phyloP scores from a whole-genome alignment of 768 basidiomycete species.

The Kwoniella newhampshirensis region DNA sequence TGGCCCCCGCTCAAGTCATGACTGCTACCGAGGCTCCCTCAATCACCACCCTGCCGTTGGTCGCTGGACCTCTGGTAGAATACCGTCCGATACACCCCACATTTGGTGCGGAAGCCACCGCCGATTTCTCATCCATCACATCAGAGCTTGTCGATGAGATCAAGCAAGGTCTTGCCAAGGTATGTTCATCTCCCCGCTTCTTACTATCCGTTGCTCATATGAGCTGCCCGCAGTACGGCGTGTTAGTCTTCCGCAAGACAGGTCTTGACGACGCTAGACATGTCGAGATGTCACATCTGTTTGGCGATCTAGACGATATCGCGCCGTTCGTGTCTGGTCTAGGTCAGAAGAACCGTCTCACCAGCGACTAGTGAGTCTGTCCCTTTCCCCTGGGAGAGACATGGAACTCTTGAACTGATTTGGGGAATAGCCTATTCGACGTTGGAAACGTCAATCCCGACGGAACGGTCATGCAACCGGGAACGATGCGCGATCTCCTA shows the following conservation, averaged over 20 bases:
- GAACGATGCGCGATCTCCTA: slow-evolving; percentile 8
- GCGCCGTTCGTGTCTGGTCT: slow-evolving; percentile 20
- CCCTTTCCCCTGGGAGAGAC: neutral
- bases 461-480: slow-evolving; percentile 20
- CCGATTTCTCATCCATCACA: slow-evolving; percentile 21
- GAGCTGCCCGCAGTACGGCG: slow-evolving; percentile 15
- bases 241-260: slow-evolving; percentile 23
- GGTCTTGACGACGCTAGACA: slow-evolving; percentile 22
- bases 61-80: no score
- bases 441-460: slow-evolving; percentile 28
- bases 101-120: slow-evolving; percentile 21
- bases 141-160: slow-evolving; percentile 32
- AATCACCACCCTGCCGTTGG: no score
- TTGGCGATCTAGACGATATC: slow-evolving; percentile 28
- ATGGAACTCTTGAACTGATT: neutral
- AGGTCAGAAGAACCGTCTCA: slow-evolving; percentile 25
- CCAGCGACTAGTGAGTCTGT: slow-evolving; percentile 20
- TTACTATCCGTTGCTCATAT: no score
- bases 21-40: slow-evolving; percentile 53
- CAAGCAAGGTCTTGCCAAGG: slow-evolving; percentile 31
- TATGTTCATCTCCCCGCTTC: neutral
- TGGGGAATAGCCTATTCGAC: slow-evolving; percentile 21
- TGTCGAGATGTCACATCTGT: slow-evolving; percentile 27
- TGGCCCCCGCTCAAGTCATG: slow-evolving; percentile 9
- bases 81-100: no score